Base-by-base conservation (phyloP, 1,139 yeast genomes). In the Blastobotrys serpentis region DNA sequence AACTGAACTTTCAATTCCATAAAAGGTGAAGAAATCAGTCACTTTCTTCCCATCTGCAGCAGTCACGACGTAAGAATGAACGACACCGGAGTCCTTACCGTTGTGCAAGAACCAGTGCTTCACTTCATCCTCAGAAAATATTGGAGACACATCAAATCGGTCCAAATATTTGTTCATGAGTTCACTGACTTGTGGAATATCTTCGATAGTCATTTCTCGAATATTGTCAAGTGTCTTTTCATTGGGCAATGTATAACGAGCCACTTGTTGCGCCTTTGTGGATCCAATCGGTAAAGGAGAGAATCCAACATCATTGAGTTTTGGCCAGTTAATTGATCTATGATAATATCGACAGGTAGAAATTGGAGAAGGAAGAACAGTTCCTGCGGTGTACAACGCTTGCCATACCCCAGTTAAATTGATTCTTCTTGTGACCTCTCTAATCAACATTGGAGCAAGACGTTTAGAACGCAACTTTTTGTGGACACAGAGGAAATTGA, bases 361-460 rank as follows among this genome's bases (percentile, higher is more conserved):
- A 6, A 92, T 78, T 0, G 99, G 99, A 18, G 92, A 83, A 16
- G 99, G 99, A 52, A 92, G 75, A 4, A 88, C 82, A 4, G 83
- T 79, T 4, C 98, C 98, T 0, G 94, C 96, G 10, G 99, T 90
- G 67, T 88, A 89, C 52, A 94, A 75, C 0, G 98, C 98, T 66
- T 92, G 98, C 97, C 98, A 92, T 52, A 90, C 85, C 50, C 86
- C 79, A 43, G 76, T 76, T 55, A 78, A 76, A 68, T 94, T 92
- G 56, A 92, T 95, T 58, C 98, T 78, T 64, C 99, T 79, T 3
- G 98, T 92, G 56, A 92, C 86, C 68, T 92, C 99, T 61, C 86
- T 86, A 66, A 92, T 92, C 63, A 92, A 74, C 13, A 92, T 86
- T 0, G 99, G 99, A 0, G 98, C 90, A 63, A 92, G 75, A 60